Conservation (phyloP, 1,139 yeast genomes). For the Hanseniaspora gamundiae region DNA sequence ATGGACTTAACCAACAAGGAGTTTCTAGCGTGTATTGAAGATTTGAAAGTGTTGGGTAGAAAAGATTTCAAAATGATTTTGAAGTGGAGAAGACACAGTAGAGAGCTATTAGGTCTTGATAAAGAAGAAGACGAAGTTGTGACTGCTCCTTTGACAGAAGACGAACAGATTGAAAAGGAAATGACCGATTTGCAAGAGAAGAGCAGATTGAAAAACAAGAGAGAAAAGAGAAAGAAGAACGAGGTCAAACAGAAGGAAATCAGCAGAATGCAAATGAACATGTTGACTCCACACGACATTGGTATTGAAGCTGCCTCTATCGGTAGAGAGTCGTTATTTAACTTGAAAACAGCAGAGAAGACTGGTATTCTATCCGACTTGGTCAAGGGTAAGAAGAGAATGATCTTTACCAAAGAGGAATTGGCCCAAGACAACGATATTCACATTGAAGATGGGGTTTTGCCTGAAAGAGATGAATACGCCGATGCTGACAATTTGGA, state of each 20-base stretch:
- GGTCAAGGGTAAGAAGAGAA: slow-evolving; percentile 70
- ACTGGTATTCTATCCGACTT: slow-evolving; percentile 69
- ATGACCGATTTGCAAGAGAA: slow-evolving; percentile 59
- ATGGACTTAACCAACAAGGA: slow-evolving; percentile 70
- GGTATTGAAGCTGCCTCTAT: slow-evolving; percentile 87
- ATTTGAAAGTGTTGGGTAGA: slow-evolving; percentile 84
- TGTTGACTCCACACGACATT: slow-evolving; percentile 85
- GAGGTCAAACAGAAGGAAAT: slow-evolving; percentile 83
- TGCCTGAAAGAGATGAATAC: slow-evolving; percentile 26
- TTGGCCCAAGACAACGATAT: slow-evolving; percentile 43
- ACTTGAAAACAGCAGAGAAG: slow-evolving; percentile 69
- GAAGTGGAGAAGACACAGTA: slow-evolving; percentile 80
- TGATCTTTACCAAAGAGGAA: slow-evolving; percentile 53
- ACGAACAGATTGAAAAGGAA: slow-evolving; percentile 80
- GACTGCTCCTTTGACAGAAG: slow-evolving; percentile 69
- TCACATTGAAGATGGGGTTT: slow-evolving; percentile 32
- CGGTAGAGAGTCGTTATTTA: slow-evolving; percentile 74
- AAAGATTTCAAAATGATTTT: slow-evolving; percentile 79
- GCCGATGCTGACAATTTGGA: slow-evolving; percentile 62
- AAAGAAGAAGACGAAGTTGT: slow-evolving; percentile 31
- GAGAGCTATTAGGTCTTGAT: slow-evolving; percentile 66
- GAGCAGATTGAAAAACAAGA: slow-evolving; percentile 54
- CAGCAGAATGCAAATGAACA: slow-evolving; percentile 87
- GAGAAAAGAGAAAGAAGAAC: slow-evolving; percentile 72
- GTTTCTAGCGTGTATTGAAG: slow-evolving; percentile 71